These are phyloP conservation scores for Elsinoe ampelina DNA, from an alignment of 2,329 filamentous ascomycete genomes.

Conservation along the genomic window DNA sequence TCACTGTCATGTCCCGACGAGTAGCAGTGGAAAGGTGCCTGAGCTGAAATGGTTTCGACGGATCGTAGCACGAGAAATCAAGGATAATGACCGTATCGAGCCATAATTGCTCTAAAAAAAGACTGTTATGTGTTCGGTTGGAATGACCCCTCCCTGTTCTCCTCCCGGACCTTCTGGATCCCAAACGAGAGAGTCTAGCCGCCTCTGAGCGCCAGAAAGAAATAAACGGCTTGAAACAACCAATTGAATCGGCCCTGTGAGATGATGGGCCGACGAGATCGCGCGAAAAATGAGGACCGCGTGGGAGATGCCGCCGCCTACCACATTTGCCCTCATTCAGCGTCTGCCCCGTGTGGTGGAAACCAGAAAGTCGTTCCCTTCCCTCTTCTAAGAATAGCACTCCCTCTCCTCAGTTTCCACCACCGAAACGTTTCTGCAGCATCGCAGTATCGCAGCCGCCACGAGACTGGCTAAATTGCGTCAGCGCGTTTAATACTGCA, in stretches of 20 bases:
- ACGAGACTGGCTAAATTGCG: not conserved
- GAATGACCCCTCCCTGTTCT: not conserved
- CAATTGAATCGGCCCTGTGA: not conserved
- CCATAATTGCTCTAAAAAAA: constrained; percentile 1
- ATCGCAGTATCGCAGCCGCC: not conserved
- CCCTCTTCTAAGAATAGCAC: constrained; percentile 13
- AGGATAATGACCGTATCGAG: constrained; percentile 2
- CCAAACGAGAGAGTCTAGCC: constrained; percentile 5
- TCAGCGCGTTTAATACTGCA: constrained; percentile 6
- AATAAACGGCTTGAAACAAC: constrained; percentile 3
- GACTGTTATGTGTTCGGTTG: not conserved
- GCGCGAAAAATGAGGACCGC: not conserved
- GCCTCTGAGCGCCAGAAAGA: constrained; percentile 6
- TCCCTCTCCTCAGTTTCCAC: constrained; percentile 2
- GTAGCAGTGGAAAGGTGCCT: not conserved
- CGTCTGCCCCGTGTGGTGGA: not conserved
- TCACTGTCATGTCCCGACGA: not conserved
- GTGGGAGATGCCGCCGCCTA: not conserved
- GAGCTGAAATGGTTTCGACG: not conserved
- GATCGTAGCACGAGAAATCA: constrained; percentile 1
- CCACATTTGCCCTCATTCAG: not conserved
- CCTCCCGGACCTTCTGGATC: not conserved
- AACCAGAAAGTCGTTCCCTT: constrained; percentile 1
- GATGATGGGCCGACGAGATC: not conserved
- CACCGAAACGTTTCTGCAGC: constrained; percentile 11